Percentiles rank a stretch among this genome's conserved stretches.
These are phyloP conservation scores for Phytophthora agathidicida DNA, from an alignment of 352 stramenopile species.

Conservation along the genomic window DNA sequence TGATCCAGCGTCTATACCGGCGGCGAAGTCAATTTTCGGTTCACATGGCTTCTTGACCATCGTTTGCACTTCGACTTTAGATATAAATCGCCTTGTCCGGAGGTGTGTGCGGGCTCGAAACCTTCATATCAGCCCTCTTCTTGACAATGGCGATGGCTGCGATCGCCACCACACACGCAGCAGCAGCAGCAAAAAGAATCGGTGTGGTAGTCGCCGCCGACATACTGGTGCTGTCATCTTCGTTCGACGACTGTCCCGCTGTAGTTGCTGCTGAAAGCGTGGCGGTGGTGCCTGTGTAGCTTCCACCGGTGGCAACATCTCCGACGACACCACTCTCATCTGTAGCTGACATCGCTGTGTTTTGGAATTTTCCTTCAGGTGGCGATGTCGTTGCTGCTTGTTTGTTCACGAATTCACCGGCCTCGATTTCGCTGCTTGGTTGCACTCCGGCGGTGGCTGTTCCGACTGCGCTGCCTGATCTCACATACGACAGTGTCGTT, in stretches of 20 bases:
- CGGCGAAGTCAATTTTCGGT: constrained; percentile 14
- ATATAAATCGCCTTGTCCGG: constrained; percentile 28
- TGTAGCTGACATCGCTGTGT: constrained; percentile 13
- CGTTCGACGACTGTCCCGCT: constrained; percentile 1
- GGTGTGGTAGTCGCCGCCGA: constrained; percentile 2
- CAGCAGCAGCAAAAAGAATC: constrained; percentile 4
- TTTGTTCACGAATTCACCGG: constrained; percentile 19
- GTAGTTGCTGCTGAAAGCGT: constrained; percentile 8
- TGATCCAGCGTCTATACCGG: no score
- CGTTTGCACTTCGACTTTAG: constrained; percentile 17
- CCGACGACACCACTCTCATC: constrained; percentile 15
- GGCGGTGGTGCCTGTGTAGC: constrained; percentile 4
- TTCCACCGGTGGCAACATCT: constrained; percentile 13
- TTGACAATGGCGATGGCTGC: constrained; percentile 11
- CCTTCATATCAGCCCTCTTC: constrained; percentile 2
- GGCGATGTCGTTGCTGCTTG: neutral
- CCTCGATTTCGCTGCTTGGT: neutral
- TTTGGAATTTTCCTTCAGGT: constrained; percentile 20
- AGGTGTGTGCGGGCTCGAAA: constrained; percentile 18
- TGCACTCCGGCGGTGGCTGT: constrained; percentile 2
- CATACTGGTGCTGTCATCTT: neutral
- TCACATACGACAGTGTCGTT: neutral
- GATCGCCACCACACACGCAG: constrained; percentile 20
- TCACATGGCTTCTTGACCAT: constrained; percentile 18
- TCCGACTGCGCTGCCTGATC: neutral